Evolutionary conservation across 2,329 filamentous ascomycete species (phyloP).

Genomic region (Peltaster fructicola): DNA sequence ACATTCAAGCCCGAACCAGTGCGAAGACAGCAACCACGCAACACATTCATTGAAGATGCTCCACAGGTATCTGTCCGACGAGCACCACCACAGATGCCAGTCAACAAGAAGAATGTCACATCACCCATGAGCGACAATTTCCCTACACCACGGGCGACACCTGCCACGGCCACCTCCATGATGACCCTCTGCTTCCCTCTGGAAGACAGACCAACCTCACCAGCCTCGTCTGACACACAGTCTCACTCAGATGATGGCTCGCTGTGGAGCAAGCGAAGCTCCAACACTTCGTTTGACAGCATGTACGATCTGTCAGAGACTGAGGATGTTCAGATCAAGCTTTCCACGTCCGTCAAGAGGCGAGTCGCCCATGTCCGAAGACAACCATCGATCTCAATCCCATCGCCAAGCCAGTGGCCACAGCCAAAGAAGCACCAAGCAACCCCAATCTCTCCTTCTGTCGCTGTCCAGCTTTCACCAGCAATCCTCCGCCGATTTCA

Average conservation of each 20-base stretch:
- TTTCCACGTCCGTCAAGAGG: constrained; percentile 34
- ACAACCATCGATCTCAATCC: constrained; percentile 43
- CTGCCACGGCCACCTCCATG: constrained; percentile 1
- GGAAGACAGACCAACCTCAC: constrained; percentile 31
- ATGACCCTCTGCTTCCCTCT: constrained; percentile 6
- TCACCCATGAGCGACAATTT: constrained; percentile 41
- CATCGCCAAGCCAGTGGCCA: constrained; percentile 38
- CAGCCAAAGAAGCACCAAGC: constrained; percentile 30
- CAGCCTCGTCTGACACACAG: constrained; percentile 42
- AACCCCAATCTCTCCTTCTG: constrained; percentile 29
- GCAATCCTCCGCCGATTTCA: constrained; percentile 52
- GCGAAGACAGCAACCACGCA: constrained; percentile 36
- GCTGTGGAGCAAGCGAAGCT: constrained; percentile 45
- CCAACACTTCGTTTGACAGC: constrained; percentile 63
- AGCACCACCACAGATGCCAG: constrained; percentile 16
- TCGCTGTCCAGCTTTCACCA: constrained; percentile 21
- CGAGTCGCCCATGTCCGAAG: constrained; percentile 22
- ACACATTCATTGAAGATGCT: constrained; percentile 46
- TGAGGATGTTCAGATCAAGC: constrained; percentile 33
- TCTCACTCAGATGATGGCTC: constrained; percentile 17
- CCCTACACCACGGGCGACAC: constrained; percentile 24
- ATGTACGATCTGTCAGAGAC: constrained; percentile 72
- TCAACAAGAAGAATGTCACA: constrained; percentile 17
- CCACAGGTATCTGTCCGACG: constrained; percentile 18
- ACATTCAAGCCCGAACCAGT: constrained; percentile 40